These are phyloP conservation scores for Yamadazyma dendronema DNA, from an alignment of 1,139 yeast species.

Conservation along the genomic window DNA sequence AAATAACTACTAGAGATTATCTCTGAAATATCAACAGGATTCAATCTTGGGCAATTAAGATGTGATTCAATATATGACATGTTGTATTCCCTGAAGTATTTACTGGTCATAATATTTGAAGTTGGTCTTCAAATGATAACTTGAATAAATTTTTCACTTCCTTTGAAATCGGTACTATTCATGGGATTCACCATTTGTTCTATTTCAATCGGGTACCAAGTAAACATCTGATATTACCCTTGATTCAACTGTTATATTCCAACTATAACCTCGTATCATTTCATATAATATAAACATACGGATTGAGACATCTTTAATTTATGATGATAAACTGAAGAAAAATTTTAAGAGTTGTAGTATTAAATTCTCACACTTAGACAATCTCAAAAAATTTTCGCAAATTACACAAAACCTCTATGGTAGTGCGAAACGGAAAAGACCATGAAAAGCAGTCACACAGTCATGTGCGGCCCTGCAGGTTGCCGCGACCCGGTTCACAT, in stretches of 20 bases:
- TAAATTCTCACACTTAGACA: slow-evolving; percentile 14
- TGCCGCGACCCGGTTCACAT: too few relatives aligned
- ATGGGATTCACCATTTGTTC: neutral
- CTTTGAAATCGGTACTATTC: neutral
- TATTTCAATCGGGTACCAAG: neutral
- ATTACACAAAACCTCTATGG: slow-evolving; percentile 14
- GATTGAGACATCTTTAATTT: slow-evolving; percentile 19
- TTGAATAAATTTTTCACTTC: slow-evolving; percentile 2
- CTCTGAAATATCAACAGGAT: too few relatives aligned
- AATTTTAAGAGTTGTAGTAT: slow-evolving; percentile 12
- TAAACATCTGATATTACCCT: neutral
- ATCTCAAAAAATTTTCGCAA: slow-evolving; percentile 15
- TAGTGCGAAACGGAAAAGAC: slow-evolving; percentile 5
- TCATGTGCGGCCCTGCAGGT: slow-evolving; percentile 11
- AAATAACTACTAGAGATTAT: too few relatives aligned
- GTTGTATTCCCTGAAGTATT: too few relatives aligned
- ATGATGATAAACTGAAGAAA: slow-evolving; percentile 15
- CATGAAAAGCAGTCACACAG: slow-evolving; percentile 17
- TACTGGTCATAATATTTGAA: too few relatives aligned
- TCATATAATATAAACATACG: slow-evolving; percentile 14
- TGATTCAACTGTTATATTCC: neutral
- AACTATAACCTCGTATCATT: neutral
- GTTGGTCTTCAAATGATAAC: too few relatives aligned
- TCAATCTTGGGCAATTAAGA: neutral
- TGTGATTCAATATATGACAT: neutral